Conservation (phyloP, 345 rosid species). For the Syzygium jambos region DNA sequence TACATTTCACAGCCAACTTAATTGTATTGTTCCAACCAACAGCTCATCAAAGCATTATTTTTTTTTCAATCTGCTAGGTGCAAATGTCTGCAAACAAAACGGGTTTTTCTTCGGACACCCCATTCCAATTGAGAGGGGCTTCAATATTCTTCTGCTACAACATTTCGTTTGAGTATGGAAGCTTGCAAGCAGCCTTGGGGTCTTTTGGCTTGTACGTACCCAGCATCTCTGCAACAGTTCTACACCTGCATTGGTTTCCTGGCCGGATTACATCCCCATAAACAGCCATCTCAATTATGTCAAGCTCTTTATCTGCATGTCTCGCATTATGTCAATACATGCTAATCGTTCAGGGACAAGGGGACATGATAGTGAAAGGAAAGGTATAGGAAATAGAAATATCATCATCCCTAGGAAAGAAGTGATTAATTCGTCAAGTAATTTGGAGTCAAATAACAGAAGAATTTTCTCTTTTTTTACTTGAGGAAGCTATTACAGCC, state of each 20-base stretch:
- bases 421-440: background rate
- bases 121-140: background rate
- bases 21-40: background rate
- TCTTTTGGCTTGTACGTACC: constrained; percentile 73
- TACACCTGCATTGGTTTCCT: constrained; percentile 90
- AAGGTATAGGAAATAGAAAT: background rate
- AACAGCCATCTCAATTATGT: constrained; percentile 93
- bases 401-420: background rate
- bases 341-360: background rate
- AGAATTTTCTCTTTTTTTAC: background rate
- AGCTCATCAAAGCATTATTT: background rate
- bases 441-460: background rate
- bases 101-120: background rate
- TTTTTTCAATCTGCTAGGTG: background rate
- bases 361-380: background rate
- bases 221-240: constrained; percentile 76
- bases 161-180: constrained; percentile 40
- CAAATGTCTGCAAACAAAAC: background rate
- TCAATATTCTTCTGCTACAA: background rate
- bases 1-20: background rate
- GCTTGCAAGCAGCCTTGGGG: constrained; percentile 51
- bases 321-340: background rate
- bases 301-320: constrained; percentile 79
- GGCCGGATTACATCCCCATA: constrained; percentile 87
- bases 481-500: background rate